phyloP scores from a whole-genome alignment of 208 protist genomes.

The Leishmania gerbilli region DNA sequence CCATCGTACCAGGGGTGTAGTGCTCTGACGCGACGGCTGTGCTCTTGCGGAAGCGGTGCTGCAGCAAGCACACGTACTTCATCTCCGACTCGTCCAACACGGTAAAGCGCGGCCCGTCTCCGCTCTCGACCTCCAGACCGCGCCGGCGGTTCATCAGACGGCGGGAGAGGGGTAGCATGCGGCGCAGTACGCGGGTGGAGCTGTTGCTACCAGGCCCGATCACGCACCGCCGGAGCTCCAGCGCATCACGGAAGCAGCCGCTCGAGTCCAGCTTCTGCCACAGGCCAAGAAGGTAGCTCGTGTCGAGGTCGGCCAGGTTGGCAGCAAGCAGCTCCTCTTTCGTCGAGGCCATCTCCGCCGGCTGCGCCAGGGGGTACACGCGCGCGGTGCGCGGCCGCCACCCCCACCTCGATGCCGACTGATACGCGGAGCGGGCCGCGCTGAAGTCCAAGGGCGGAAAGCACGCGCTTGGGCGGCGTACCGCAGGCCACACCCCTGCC shows the following conservation, averaged over 20 bases:
- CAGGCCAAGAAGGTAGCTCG: slow-evolving; percentile 13
- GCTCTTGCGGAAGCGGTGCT: slow-evolving; percentile 51
- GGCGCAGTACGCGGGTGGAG: slow-evolving; percentile 14
- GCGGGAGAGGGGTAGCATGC: slow-evolving; percentile 9
- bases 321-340: no score
- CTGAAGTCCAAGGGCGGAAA: background rate
- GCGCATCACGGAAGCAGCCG: slow-evolving; percentile 31
- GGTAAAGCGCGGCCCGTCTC: slow-evolving; percentile 4
- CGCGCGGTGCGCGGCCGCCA: slow-evolving; percentile 13
- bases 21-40: slow-evolving; percentile 26
- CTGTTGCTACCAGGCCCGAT: slow-evolving; percentile 26
- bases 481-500: background rate
- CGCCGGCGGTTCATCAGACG: slow-evolving; percentile 14
- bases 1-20: slow-evolving; percentile 43
- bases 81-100: slow-evolving; percentile 19
- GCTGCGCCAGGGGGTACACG: background rate
- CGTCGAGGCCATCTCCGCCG: background rate
- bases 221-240: slow-evolving; percentile 13
- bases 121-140: slow-evolving; percentile 1
- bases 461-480: background rate
- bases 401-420: slow-evolving; percentile 2
- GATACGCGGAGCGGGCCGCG: background rate
- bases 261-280: slow-evolving; percentile 14
- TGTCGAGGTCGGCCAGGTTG: slow-evolving; percentile 16
- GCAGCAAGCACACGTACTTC: slow-evolving; percentile 56